Percentiles rank a stretch among this genome's conserved stretches.
Conservation (phyloP, 805 yeast species). For the Lipomyces spencermartinsiae region DNA sequence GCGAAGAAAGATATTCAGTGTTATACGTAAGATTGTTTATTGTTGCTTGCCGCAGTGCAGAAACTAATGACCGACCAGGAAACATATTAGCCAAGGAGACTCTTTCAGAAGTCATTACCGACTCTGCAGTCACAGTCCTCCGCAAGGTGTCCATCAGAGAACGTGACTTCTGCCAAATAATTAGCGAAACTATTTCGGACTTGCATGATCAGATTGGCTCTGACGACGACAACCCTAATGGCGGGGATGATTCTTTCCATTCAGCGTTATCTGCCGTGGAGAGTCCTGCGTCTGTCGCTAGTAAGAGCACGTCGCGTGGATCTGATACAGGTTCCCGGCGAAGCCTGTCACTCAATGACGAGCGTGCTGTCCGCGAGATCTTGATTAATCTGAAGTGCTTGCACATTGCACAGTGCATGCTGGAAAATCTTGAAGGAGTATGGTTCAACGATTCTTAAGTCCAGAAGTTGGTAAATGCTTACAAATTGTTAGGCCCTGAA, state of each 20-base stretch:
- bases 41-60: background rate
- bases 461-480: background rate
- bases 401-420: constrained; percentile 67
- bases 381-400: constrained; percentile 60
- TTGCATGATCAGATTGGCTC: constrained; percentile 65
- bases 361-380: constrained; percentile 39
- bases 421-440: constrained; percentile 61
- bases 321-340: constrained; percentile 16
- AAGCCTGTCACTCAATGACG: constrained; percentile 39
- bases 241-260: constrained; percentile 53
- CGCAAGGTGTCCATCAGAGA: constrained; percentile 76
- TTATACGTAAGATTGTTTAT: constrained; percentile 50
- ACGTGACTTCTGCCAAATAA: constrained; percentile 81
- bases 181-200: constrained; percentile 86
- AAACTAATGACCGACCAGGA: constrained; percentile 11
- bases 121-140: constrained; percentile 67
- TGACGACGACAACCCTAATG: constrained; percentile 45
- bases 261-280: constrained; percentile 52
- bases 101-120: constrained; percentile 60
- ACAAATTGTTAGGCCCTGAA: constrained; percentile 57
- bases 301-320: constrained; percentile 8
- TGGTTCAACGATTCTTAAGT: background rate
- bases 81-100: constrained; percentile 56
- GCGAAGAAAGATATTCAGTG: constrained; percentile 72
- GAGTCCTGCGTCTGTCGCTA: background rate